Percentiles rank a stretch among this genome's conserved stretches.
Evolutionary conservation across 257 asterid species (phyloP).

Genomic region (Nicotiana undulata): DNA sequence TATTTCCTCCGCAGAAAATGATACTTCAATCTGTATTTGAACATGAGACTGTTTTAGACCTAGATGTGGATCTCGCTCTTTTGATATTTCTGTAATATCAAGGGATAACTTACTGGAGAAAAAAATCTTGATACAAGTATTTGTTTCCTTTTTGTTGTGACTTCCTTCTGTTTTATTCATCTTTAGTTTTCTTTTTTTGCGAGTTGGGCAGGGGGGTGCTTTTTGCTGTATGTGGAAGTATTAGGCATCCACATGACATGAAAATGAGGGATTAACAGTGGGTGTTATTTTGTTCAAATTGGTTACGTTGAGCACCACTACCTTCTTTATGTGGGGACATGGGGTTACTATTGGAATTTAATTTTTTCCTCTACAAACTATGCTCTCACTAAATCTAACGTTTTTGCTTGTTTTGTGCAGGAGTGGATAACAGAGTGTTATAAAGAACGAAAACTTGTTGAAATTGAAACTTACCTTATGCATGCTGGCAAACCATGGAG

Average conservation of each 20-base stretch:
- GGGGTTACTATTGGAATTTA: background rate
- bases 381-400: constrained; percentile 6
- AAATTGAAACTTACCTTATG: constrained; percentile 65
- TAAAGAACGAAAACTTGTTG: constrained; percentile 56
- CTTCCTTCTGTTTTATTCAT: background rate
- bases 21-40: background rate
- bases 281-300: background rate
- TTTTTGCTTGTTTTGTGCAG: constrained; percentile 30
- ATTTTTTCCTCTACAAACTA: constrained; percentile 2
- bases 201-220: background rate
- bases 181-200: background rate
- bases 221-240: background rate
- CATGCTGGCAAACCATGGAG: constrained; percentile 98
- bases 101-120: background rate
- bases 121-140: background rate
- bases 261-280: background rate
- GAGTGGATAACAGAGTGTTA: constrained; percentile 87
- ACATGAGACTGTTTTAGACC: background rate
- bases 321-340: constrained; percentile 2
- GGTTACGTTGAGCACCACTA: background rate
- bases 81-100: background rate
- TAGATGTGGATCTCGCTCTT: background rate
- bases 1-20: background rate
- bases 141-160: background rate
- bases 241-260: background rate